Base-by-base conservation (phyloP, 2,329 filamentous ascomycete genomes). In the Alternaria brassicae region DNA sequence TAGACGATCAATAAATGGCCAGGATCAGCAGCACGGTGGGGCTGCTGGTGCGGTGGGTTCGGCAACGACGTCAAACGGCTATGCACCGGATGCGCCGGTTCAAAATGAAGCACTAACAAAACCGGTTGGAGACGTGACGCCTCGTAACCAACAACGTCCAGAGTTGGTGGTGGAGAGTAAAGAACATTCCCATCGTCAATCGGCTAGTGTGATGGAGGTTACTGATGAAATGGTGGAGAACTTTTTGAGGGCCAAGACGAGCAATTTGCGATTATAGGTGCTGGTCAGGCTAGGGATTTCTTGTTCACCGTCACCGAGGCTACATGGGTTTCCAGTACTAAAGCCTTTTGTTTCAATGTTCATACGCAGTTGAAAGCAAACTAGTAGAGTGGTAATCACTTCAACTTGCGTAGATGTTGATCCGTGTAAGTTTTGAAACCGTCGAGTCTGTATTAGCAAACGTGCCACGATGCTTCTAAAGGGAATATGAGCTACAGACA, bases 221-320 rank as follows among this genome's bases (percentile, higher is more conserved):
- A 66, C 66, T 21, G 59, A 70, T 32, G 54, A 58, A 9, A 50
- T 71, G 51, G 64, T 72, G 6, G 68, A 70, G 41, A 61, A 52
- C 4, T 68, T 69, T 37, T 53, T 72, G 15, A 64, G 72, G 13
- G 63, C 61, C 6, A 71, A 66, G 48, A 62, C 59, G 51, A 67
- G 69, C 30, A 65, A 48, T 45, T 32, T 56, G 10, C 36, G 32
- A n/a, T 39, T 19, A 57, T 17, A 21, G 17, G 23, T 10, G 12
- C 19, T 27, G 41, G 30, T 42, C 15, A 41, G 19, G 23, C 32
- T 15, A 19, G 15, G n/a, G 17, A 19, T 34, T 32, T 23, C 6
- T 41, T 23, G 21, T 21, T 25, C 52, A 32, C 21, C 12, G n/a
- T 34, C 19, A 36, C 44, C 8, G 34, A 13, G 28, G 15, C 27